Percentiles rank a stretch among this genome's conserved stretches.
Evolutionary conservation across 1,284 basidiomycete genomes (phyloP).

Genomic region (Meripilus lineatus): DNA sequence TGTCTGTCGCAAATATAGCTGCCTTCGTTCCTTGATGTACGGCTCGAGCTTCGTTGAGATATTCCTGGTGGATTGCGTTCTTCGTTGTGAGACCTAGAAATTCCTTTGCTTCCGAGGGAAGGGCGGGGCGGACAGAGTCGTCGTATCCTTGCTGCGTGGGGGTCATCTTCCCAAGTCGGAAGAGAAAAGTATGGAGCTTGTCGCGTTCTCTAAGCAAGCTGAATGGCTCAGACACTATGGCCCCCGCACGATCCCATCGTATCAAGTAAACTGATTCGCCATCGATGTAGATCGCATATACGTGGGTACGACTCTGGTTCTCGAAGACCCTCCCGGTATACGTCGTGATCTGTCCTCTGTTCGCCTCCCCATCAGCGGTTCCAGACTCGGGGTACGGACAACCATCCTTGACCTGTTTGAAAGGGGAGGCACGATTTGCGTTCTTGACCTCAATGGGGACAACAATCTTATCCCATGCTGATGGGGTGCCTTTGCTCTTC

Average conservation of each 20-base stretch:
- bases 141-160: constrained; percentile 7
- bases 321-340: constrained; percentile 4
- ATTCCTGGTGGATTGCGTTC: not conserved
- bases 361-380: too few species aligned
- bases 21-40: too few species aligned
- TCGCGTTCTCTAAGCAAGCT: constrained; percentile 3
- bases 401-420: too few species aligned
- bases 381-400: too few species aligned
- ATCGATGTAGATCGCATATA: constrained; percentile 7
- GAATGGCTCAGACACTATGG: constrained; percentile 10
- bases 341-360: too few species aligned
- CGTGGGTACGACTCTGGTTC: constrained; percentile 6
- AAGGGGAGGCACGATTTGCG: too few species aligned
- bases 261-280: constrained; percentile 4
- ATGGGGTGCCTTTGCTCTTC: too few species aligned
- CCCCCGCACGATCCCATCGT: constrained; percentile 12
- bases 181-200: constrained; percentile 6
- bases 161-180: constrained; percentile 4
- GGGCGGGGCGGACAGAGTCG: not conserved
- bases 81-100: not conserved
- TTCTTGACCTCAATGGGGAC: too few species aligned
- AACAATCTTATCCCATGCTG: too few species aligned
- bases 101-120: not conserved
- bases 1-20: not conserved
- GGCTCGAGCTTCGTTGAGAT: not conserved